Evolutionary conservation across 306 rosid species (phyloP).

Genomic region (Inga laurina): DNA sequence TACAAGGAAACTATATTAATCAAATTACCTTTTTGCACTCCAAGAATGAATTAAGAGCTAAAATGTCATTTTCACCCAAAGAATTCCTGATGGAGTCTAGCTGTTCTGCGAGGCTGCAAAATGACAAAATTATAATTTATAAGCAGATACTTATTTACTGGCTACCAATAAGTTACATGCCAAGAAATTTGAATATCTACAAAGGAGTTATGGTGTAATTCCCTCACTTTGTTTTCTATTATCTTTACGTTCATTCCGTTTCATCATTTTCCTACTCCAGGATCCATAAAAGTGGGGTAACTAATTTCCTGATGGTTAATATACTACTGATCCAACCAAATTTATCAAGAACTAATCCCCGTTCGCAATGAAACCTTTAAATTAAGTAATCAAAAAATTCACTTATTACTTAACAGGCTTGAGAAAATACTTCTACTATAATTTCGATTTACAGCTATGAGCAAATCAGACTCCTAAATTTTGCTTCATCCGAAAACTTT

Average conservation of each 20-base stretch:
- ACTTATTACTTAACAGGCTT: not conserved
- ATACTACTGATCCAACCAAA: not conserved
- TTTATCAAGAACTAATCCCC: not conserved
- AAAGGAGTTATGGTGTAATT: constrained; percentile 6
- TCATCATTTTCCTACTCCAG: not conserved
- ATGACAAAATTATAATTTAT: constrained; percentile 30
- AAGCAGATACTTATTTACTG: constrained; percentile 20
- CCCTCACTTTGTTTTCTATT: not conserved
- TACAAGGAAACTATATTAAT: constrained; percentile 23
- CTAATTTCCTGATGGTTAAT: not conserved
- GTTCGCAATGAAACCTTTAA: not conserved
- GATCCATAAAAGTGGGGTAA: not conserved
- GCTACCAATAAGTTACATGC: constrained; percentile 22
- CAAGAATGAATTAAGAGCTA: constrained; percentile 68
- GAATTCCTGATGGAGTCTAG: constrained; percentile 79
- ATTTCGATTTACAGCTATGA: not conserved
- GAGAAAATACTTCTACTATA: not conserved
- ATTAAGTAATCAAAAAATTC: not conserved
- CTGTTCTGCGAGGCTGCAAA: constrained; percentile 90
- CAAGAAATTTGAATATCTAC: constrained; percentile 30
- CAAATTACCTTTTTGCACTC: constrained; percentile 76
- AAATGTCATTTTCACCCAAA: constrained; percentile 57
- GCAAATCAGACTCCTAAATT: not conserved
- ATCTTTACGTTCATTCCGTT: not conserved
- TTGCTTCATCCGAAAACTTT: not conserved